Percentiles rank a stretch among this genome's conserved stretches.
phyloP scores from a whole-genome alignment of 495 filamentous ascomycete genomes.

The Daldinia caldariorum region DNA sequence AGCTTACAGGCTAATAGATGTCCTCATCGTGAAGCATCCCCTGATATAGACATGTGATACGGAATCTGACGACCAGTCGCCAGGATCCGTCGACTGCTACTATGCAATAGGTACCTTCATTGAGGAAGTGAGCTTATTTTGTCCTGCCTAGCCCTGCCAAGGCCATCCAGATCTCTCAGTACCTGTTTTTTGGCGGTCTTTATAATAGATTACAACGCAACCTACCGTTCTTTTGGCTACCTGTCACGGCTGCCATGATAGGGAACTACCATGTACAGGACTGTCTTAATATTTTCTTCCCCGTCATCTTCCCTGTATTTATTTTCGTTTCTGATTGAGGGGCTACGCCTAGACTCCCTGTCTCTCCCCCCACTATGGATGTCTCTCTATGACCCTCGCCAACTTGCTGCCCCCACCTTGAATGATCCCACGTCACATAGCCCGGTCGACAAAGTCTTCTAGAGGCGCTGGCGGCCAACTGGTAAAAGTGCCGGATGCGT shows the following conservation, averaged over 20 bases:
- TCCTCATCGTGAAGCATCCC: constrained; percentile 17
- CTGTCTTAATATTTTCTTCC: constrained; percentile 21
- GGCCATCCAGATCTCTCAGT: constrained; percentile 44
- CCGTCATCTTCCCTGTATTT: constrained; percentile 30
- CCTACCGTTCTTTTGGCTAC: constrained; percentile 35
- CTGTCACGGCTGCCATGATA: constrained; percentile 13
- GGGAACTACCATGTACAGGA: constrained; percentile 12
- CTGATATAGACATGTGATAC: constrained; percentile 33
- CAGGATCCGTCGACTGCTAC: constrained; percentile 28
- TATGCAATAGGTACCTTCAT: constrained; percentile 10
- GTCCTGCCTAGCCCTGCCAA: constrained; percentile 40
- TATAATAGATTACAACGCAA: constrained; percentile 32
- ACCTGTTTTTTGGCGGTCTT: constrained; percentile 22
- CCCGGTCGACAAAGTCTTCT: constrained; percentile 31
- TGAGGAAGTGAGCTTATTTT: constrained; percentile 36
- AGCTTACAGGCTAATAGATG: constrained; percentile 32
- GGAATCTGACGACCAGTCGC: constrained; percentile 28
- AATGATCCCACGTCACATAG: constrained; percentile 41
- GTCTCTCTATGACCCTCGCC: constrained; percentile 28
- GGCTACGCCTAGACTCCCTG: constrained; percentile 25
- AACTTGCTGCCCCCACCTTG: constrained; percentile 35
- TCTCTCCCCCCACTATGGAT: constrained; percentile 30
- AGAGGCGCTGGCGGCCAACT: constrained; percentile 21
- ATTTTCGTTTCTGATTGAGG: constrained; percentile 36
- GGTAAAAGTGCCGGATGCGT: constrained; percentile 29